Base-by-base conservation (phyloP, 1,284 basidiomycete species). In the Kwoniella shivajii region DNA sequence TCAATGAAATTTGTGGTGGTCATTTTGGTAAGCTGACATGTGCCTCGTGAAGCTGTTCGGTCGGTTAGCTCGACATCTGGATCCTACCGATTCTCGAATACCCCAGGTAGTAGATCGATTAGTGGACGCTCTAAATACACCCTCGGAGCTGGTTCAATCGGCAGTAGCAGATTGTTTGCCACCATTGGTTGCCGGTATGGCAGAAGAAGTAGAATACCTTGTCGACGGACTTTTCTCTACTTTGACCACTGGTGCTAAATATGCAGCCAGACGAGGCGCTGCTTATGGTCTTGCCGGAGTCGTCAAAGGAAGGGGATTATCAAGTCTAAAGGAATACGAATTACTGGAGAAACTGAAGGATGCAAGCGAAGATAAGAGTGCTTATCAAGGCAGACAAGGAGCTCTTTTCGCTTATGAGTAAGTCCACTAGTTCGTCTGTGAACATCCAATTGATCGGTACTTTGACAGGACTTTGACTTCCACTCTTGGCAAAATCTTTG, bases 281-380 rank as follows among this genome's bases (percentile, higher is more conserved):
- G 95, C 95, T 1, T 99, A 99, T 73, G 96, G 96, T 47, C 79
- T 99, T 20, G 93, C 95, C 1, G 96, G 96, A 33, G 84, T 93
- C 18, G 83, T 98, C 66, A 91, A 90, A 72, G 96, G 96, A 14
- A 84, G 88, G 1, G 96, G 96, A 5, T 86, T 99, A 18, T 81
- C 85, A 1, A 85, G 86, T 0, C 86, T 99, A 79, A 90, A 92
- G 72, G 87, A 93, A 69, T 90, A 89, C 73, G 81, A 87, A 52
- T 80, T 97, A 51, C 85, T 95, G 64, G 80, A 82, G 33, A 86
- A 88, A 38, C 81, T 99, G 14, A 84, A 84, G 27, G 82, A 84
- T 29, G 92, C 90, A 2, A 81, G 89, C 5, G 92, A 93, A 65
- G 94, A 98, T 75, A 98, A 96, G 80, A 91, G 90, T 69, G 82